Evolutionary conservation across 306 rosid species (phyloP), one percentile per base, ranked within the genome.

Genomic region (Cercis canadensis): DNA sequence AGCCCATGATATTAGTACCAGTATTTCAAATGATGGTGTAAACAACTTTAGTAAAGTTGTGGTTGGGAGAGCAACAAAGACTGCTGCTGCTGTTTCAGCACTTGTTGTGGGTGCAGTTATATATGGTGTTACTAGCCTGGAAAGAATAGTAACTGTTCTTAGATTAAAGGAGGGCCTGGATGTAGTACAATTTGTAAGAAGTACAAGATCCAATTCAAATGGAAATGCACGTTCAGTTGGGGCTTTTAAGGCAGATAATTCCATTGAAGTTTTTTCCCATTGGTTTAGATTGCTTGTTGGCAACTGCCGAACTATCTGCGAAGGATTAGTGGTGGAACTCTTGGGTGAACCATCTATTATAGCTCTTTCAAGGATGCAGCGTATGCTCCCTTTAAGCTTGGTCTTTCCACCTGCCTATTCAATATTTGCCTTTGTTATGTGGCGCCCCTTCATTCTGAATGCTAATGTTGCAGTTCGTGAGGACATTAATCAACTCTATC

Each of bases 251-350:
- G 87, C 63, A 29, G 97, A 94, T 59, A 81, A 52, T 64, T 87
- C 81, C 7, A 39, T 87, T 74, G 99, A 91, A 83, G 91, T 86
- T 81, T 88, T 80, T 74, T 88, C 83, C 52, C 99, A 94, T 75
- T 94, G 91, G 97, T 94, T 94, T 83, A 87, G 99, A 81, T 78
- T 94, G 78, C 95, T 94, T 63, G 87, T 94, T 55, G 99, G 99
- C 43, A 91, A 91, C 80, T 89, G 95, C 85, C 84, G 96, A 83
- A 85, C 95, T 40, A 67, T 87, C 46, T 86, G 67, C 43, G 96
- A 91, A 19, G 97, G 99, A 61, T 86, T 91, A 83, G 82, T 86
- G 58, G 96, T 84, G 80, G 92, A 91, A 61, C 96, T 94, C 74
- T 81, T 91, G 76, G 95, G 96, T 37, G 99, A 94, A 73, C 92